These are phyloP conservation scores for Pyronema domesticum DNA, from an alignment of 495 filamentous ascomycete genomes.

Conservation along the genomic window DNA sequence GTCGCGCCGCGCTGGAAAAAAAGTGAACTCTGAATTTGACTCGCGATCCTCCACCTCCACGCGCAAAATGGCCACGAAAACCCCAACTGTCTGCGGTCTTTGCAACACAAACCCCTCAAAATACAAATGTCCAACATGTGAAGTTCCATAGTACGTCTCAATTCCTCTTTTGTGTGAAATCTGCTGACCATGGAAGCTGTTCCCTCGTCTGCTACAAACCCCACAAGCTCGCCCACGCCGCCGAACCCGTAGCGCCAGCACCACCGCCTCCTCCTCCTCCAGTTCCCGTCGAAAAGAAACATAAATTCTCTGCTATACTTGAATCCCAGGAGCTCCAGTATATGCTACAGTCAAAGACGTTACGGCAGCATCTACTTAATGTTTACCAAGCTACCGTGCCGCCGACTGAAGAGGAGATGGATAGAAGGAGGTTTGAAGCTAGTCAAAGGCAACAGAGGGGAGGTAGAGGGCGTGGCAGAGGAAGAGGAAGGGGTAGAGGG, in stretches of 20 bases:
- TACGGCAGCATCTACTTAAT: slow-evolving; percentile 13
- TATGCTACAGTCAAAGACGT: slow-evolving; percentile 14
- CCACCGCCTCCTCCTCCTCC: not conserved
- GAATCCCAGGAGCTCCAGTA: slow-evolving; percentile 9
- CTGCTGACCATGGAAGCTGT: slow-evolving; percentile 10
- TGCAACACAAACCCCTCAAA: slow-evolving; percentile 15
- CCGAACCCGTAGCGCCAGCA: not conserved
- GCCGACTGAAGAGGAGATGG: slow-evolving; percentile 1
- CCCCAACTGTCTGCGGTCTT: slow-evolving; percentile 11
- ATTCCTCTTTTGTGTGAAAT: not conserved
- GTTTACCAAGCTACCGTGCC: slow-evolving; percentile 13
- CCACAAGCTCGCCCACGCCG: slow-evolving; percentile 15
- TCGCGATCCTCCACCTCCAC: not conserved
- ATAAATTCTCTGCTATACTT: slow-evolving; percentile 13
- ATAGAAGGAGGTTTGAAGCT: not conserved
- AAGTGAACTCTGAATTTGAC: too few relatives aligned
- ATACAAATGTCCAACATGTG: slow-evolving; percentile 23
- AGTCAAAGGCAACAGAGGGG: slow-evolving; percentile 16
- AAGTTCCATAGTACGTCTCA: slow-evolving; percentile 17
- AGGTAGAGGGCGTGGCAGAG: slow-evolving; percentile 7
- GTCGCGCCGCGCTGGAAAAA: too few relatives aligned
- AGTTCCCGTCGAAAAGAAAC: not conserved
- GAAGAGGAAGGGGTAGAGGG: slow-evolving; percentile 8
- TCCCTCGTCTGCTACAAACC: slow-evolving; percentile 21
- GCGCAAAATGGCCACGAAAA: not conserved